Conservation (phyloP, 2,329 filamentous ascomycete species). For the Colletotrichum coccodes region DNA sequence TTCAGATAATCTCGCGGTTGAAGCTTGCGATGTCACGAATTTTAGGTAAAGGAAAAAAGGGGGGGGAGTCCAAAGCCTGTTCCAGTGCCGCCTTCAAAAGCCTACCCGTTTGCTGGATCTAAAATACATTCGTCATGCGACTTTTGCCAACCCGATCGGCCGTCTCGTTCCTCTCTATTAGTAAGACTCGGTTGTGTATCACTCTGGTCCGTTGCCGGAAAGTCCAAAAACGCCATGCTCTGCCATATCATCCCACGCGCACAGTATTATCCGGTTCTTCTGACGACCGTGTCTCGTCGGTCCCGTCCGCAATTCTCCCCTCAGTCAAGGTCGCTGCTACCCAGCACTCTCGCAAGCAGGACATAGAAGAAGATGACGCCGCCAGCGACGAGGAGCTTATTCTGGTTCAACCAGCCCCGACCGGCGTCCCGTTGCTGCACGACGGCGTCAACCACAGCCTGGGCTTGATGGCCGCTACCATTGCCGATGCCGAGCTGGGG, state of each 20-base stretch:
- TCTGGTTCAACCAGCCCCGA: conserved; percentile 82
- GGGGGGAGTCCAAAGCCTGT: not conserved
- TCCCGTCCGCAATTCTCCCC: not conserved
- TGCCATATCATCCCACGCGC: conserved; percentile 23
- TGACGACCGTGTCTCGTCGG: not conserved
- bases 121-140: conserved; percentile 23
- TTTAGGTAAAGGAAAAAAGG: too few relatives aligned
- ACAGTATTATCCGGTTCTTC: conserved; percentile 8
- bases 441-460: conserved; percentile 80
- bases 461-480: conserved; percentile 71
- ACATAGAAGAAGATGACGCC: conserved; percentile 84
- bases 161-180: conserved; percentile 28
- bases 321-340: conserved; percentile 49
- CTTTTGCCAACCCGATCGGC: conserved; percentile 19
- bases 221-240: conserved; percentile 34
- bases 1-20: not conserved
- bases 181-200: conserved; percentile 19
- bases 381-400: conserved; percentile 80
- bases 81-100: not conserved
- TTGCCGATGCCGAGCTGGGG: conserved; percentile 67
- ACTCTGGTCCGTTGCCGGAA: conserved; percentile 17
- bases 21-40: not conserved
- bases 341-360: conserved; percentile 79
- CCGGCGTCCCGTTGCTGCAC: conserved; percentile 83
- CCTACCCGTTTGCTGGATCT: conserved; percentile 6